Percentiles rank a stretch among this genome's conserved stretches.
Evolutionary conservation across 192 early-diverging fungal species (phyloP).

Genomic region (Coemansia brasiliensis): DNA sequence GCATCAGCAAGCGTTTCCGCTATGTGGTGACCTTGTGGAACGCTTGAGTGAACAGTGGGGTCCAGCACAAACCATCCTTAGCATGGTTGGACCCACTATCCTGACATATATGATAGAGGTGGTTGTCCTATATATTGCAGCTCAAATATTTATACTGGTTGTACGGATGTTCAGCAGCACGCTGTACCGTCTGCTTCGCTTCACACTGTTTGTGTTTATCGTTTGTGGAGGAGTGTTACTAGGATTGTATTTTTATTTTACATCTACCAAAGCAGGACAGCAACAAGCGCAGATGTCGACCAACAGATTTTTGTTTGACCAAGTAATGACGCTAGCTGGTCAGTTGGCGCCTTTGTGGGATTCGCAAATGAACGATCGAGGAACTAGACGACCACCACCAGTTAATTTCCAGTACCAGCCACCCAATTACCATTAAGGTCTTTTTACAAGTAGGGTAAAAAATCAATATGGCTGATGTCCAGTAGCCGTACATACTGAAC

Average conservation of each 20-base stretch:
- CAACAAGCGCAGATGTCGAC: constrained; percentile 6
- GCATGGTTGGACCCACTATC: constrained; percentile 15
- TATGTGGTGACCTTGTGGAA: constrained; percentile 20
- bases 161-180: constrained; percentile 41
- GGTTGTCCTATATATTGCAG: constrained; percentile 14
- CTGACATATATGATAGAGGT: constrained; percentile 24
- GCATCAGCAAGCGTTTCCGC: constrained; percentile 29
- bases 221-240: constrained; percentile 17
- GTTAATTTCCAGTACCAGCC: constrained; percentile 29
- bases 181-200: constrained; percentile 34
- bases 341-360: constrained; percentile 24
- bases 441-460: not conserved
- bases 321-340: constrained; percentile 20
- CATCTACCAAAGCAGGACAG: constrained; percentile 15
- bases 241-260: constrained; percentile 41
- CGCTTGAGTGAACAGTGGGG: constrained; percentile 27
- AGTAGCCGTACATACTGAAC: constrained; percentile 14
- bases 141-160: constrained; percentile 8
- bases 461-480: not conserved
- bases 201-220: constrained; percentile 13
- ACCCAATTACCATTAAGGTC: constrained; percentile 8
- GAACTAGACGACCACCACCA: constrained; percentile 7
- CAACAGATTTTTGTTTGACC: constrained; percentile 28
- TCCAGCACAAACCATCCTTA: constrained; percentile 22
- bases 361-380: not conserved